phyloP scores from a whole-genome alignment of 2,329 filamentous ascomycete species.

The Venturia pyrina region DNA sequence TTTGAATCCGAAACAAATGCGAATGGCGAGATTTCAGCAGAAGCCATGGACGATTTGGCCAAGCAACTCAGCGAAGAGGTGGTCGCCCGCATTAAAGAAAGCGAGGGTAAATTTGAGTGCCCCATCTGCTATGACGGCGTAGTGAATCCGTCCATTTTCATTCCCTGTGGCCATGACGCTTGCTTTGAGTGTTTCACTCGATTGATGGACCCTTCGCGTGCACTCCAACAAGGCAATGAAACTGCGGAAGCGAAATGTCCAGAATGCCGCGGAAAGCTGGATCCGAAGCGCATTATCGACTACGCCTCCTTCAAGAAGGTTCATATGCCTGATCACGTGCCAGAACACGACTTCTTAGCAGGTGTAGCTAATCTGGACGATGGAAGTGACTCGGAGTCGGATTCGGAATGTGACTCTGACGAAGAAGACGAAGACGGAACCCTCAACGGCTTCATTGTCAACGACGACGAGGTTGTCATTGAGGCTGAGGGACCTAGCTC shows the following conservation, averaged over 20 bases:
- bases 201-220: conserved; percentile 53
- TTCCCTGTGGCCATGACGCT: conserved; percentile 70
- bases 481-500: conserved; percentile 32
- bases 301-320: conserved; percentile 64
- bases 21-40: conserved; percentile 37
- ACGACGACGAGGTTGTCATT: conserved; percentile 28
- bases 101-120: conserved; percentile 58
- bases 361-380: conserved; percentile 16
- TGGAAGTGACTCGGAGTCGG: conserved; percentile 18
- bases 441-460: conserved; percentile 19
- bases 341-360: conserved; percentile 24
- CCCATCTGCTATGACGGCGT: conserved; percentile 71
- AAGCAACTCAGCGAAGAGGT: conserved; percentile 49
- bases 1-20: conserved; percentile 31
- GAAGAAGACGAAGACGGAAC: conserved; percentile 30
- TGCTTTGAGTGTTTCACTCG: conserved; percentile 68
- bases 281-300: conserved; percentile 62
- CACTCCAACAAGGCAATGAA: conserved; percentile 52
- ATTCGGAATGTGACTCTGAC: conserved; percentile 24
- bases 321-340: conserved; percentile 48
- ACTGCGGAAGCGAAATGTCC: conserved; percentile 55
- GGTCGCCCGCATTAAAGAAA: conserved; percentile 53
- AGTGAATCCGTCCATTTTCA: conserved; percentile 64
- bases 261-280: conserved; percentile 59
- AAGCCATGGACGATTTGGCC: conserved; percentile 53